Conservation (phyloP, 2,329 filamentous ascomycete species). For the Ramularia collo-cygni region DNA sequence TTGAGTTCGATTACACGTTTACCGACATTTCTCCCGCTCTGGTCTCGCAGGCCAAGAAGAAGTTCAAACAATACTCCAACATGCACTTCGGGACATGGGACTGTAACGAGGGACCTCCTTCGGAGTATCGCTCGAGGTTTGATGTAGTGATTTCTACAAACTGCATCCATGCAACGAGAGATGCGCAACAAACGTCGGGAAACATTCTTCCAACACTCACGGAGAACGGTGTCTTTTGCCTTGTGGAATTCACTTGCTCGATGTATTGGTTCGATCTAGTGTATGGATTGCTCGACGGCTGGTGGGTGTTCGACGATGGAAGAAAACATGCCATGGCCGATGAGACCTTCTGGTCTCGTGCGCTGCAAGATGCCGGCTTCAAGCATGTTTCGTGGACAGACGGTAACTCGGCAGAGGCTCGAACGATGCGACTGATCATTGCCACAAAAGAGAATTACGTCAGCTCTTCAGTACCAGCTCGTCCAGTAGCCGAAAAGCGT, state of each 20-base stretch:
- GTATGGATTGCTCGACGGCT: conserved; percentile 33
- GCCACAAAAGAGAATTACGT: not conserved
- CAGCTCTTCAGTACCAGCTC: not conserved
- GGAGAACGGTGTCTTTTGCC: conserved; percentile 27
- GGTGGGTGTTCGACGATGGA: conserved; percentile 36
- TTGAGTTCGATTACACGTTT: conserved; percentile 37
- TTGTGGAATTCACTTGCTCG: conserved; percentile 30
- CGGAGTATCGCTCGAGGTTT: conserved; percentile 20
- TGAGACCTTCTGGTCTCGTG: conserved; percentile 14
- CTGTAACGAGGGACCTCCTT: conserved; percentile 21
- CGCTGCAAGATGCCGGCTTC: conserved; percentile 27
- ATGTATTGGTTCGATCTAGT: conserved; percentile 29
- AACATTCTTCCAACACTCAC: conserved; percentile 26
- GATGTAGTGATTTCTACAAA: conserved; percentile 34
- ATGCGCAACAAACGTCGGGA: conserved; percentile 21
- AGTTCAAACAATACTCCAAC: conserved; percentile 5
- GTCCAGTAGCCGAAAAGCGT: not conserved
- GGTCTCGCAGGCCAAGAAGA: conserved; percentile 9
- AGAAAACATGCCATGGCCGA: conserved; percentile 27
- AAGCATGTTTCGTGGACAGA: conserved; percentile 32
- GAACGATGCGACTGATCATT: conserved; percentile 11
- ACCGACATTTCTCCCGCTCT: conserved; percentile 36
- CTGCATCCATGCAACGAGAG: conserved; percentile 32
- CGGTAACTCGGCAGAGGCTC: conserved; percentile 16
- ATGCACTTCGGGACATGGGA: conserved; percentile 26